Percentiles rank a stretch among this genome's conserved stretches.
Evolutionary conservation across 139 green algal species (phyloP).

Genomic region (Chlorella sp.): DNA sequence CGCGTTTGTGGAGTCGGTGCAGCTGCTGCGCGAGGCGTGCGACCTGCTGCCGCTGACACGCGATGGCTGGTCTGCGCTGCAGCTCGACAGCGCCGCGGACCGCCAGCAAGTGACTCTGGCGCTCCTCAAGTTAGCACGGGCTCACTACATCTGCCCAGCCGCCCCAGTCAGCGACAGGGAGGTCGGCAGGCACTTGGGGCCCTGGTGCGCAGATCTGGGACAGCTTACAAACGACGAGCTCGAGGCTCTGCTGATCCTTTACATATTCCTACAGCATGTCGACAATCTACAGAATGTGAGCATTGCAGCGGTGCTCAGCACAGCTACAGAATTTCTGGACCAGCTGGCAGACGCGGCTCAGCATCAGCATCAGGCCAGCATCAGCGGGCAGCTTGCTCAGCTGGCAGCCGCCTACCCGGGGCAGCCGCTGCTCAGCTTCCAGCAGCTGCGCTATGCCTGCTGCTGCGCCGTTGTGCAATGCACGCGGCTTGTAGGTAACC

Average conservation of each 20-base stretch:
- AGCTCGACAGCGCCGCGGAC: too few relatives aligned
- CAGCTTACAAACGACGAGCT: background rate
- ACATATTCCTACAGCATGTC: background rate
- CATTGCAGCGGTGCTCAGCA: too few relatives aligned
- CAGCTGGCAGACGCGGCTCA: too few relatives aligned
- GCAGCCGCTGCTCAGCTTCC: too few relatives aligned
- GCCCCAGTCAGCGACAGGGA: background rate
- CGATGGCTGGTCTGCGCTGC: background rate
- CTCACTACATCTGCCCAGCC: background rate
- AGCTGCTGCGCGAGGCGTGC: background rate
- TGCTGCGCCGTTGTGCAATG: too few relatives aligned
- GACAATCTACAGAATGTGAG: background rate
- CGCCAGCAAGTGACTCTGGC: background rate
- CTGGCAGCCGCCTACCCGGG: too few relatives aligned
- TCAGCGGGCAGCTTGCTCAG: too few relatives aligned
- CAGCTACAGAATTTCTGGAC: background rate
- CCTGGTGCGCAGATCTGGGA: background rate
- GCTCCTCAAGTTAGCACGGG: background rate
- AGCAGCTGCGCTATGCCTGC: too few relatives aligned
- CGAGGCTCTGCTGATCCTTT: background rate
- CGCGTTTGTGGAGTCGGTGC: background rate
- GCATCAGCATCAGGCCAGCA: too few relatives aligned
- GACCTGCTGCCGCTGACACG: background rate
- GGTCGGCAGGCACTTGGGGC: background rate
- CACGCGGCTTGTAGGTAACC: too few relatives aligned